Percentiles rank a stretch among this genome's conserved stretches.
phyloP scores from a whole-genome alignment of 225 moss, liverwort and hornwort species.

The Lunularia cruciata region DNA sequence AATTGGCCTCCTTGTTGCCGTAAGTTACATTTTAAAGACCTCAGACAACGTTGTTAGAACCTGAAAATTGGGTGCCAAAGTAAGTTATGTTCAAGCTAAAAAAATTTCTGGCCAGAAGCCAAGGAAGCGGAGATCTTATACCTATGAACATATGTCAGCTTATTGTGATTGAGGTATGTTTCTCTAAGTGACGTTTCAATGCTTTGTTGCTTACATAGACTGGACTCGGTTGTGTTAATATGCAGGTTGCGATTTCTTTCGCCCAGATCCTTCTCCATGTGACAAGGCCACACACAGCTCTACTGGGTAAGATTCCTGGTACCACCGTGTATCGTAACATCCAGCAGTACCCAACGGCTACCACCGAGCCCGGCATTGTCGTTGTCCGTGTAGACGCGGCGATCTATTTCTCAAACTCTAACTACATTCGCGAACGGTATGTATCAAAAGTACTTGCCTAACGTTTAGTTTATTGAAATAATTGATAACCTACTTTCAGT shows the following conservation, averaged over 20 bases:
- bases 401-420: constrained; percentile 59
- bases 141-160: too few relatives aligned
- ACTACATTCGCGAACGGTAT: constrained; percentile 55
- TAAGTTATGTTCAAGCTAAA: too few relatives aligned
- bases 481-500: too few relatives aligned
- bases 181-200: too few relatives aligned
- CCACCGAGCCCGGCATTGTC: constrained; percentile 43
- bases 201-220: too few relatives aligned
- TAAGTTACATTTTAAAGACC: constrained; percentile 21
- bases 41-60: too few relatives aligned
- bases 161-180: too few relatives aligned
- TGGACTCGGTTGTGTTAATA: not conserved
- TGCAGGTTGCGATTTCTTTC: constrained; percentile 53
- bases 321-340: constrained; percentile 52
- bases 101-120: too few relatives aligned
- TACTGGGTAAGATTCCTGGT: constrained; percentile 57
- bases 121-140: too few relatives aligned
- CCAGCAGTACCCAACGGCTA: constrained; percentile 42
- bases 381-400: constrained; percentile 50
- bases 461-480: too few relatives aligned
- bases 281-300: constrained; percentile 51
- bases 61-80: too few relatives aligned
- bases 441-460: too few relatives aligned
- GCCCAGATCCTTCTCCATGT: constrained; percentile 50
- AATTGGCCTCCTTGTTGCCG: constrained; percentile 65